Evolutionary conservation across 2,329 filamentous ascomycete genomes (phyloP), one percentile per base, ranked within the genome.

Genomic region (Aureobasidium sp.): DNA sequence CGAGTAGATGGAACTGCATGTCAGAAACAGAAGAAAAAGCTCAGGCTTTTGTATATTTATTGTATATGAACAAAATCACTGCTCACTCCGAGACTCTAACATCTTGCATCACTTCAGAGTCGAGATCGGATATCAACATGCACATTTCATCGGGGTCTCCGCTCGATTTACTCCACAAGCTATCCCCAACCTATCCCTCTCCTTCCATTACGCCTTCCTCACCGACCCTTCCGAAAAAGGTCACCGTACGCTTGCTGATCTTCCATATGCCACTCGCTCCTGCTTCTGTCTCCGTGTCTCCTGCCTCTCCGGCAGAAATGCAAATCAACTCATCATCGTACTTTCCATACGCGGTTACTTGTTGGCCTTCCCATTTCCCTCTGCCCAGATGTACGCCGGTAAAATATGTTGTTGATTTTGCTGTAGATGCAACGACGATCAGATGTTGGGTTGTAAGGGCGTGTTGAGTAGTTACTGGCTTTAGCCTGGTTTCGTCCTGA

Each of bases 301-400:
- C 19, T 11, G 10, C 40, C 7, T 66, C 54, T 25, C 63, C 64
- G 21, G 65, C 64, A n/a, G 43, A 27, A 23, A 69, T 54, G 29
- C 70, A 63, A 1, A 74, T 65, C 9, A 77, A 62, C 38, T 70
- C 66, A 61, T 77, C 76, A 4, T 70, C 64, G 60, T 77, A 77
- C 58, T 67, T 73, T 10, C 75, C 75, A 61, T 74, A 77, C 17
- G 75, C 75, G 27, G 72, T 74, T 2, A 76, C 68, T 40, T 72
- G 67, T 62, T 74, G 69, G 2, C 74, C 74, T 43, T 70, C 67
- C 65, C 76, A 76, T 27, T 71, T 72, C 0, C 74, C 75, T 63
- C 74, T 69, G 1, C 75, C 75, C 40, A 77, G 74, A 64, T 77
- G 75, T 3, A 71, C 68, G 9, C 71, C 75, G 2, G 73, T 71